Base-by-base conservation (phyloP, 257 asterid genomes). In the Solanum stenotomum region DNA sequence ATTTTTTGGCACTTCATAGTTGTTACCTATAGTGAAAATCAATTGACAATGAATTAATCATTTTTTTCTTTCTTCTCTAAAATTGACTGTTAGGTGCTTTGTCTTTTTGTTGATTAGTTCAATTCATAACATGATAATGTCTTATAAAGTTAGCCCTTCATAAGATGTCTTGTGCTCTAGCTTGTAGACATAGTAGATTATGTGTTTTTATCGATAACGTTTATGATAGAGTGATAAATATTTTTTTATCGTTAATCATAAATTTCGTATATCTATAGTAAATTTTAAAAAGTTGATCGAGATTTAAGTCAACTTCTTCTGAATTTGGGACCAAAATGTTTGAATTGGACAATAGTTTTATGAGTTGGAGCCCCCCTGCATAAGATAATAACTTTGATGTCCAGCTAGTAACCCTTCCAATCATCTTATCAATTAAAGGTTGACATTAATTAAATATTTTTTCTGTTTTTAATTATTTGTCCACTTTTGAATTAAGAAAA, bases 211-310 rank as follows among this genome's bases (percentile, higher is more conserved):
- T 6, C 10, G 4, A 40, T 40, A 40, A 40, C 13, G 13, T 40
- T 56, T 8, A 56, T 20, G 4, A 20, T 56, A 56, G 10, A 59
- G 11, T 1, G 5, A 2, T 49, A 49, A 49, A 18, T 16, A 49
- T 49, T 59, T 59, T 56, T 59, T 7, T 3, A 59, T 59, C 1
- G 1, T 20, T 59, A 59, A 59, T 20, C 5, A 59, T 20, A 59
- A 7, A 1, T 1, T 7, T 59, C 0, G 5, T 59, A 20, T 7
- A 20, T 59, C 4, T 59, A 1, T 6, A 56, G 0, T 3, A 0
- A 0, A 18, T 20, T 56, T 44, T 56, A 56, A 56, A 20, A 59
- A 7, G 12, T 20, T 7, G 1, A 6, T 59, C 25, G 0, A 59
- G 5, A 18, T 56, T 56, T 18, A 2, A 7, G 23, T 56, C 65